phyloP scores from a whole-genome alignment of 768 basidiomycete genomes.

The Saitozyma podzolica region DNA sequence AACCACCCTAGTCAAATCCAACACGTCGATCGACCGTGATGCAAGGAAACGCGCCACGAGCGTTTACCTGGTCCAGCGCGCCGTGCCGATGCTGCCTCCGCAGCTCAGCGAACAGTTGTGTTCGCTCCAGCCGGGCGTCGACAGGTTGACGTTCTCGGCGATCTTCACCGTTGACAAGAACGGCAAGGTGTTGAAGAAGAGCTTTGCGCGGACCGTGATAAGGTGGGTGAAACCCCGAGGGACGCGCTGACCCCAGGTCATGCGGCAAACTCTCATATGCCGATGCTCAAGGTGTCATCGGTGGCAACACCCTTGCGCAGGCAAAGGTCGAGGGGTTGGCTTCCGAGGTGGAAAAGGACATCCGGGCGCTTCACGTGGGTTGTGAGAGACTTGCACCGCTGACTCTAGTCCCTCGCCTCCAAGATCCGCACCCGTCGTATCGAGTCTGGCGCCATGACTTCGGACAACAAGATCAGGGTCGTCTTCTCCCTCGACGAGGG shows the following conservation, averaged over 20 bases:
- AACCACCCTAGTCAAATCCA: constrained; percentile 45
- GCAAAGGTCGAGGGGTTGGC: constrained; percentile 63
- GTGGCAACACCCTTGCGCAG: constrained; percentile 63
- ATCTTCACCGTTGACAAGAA: constrained; percentile 83
- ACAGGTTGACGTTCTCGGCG: constrained; percentile 87
- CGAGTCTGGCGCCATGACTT: constrained; percentile 74
- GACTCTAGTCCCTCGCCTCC: constrained; percentile 61
- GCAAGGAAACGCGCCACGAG: constrained; percentile 95
- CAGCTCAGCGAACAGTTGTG: constrained; percentile 89
- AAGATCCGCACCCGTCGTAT: constrained; percentile 71
- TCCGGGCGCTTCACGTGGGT: constrained; percentile 63
- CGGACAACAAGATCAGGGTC: constrained; percentile 69
- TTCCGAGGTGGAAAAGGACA: constrained; percentile 63
- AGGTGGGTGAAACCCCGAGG: constrained; percentile 59
- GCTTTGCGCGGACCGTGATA: constrained; percentile 91
- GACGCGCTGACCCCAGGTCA: constrained; percentile 60
- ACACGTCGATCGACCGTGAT: constrained; percentile 94
- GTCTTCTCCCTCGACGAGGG: constrained; percentile 81
- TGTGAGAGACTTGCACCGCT: not conserved
- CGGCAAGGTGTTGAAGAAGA: constrained; percentile 77
- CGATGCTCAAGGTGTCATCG: constrained; percentile 78
- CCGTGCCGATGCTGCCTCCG: constrained; percentile 95
- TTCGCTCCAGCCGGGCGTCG: constrained; percentile 81
- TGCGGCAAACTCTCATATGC: constrained; percentile 79
- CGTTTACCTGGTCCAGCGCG: constrained; percentile 93